Evolutionary conservation across 225 moss, liverwort and hornwort genomes (phyloP), one percentile per base, ranked within the genome.

Genomic region (Polytrichum formosum): DNA sequence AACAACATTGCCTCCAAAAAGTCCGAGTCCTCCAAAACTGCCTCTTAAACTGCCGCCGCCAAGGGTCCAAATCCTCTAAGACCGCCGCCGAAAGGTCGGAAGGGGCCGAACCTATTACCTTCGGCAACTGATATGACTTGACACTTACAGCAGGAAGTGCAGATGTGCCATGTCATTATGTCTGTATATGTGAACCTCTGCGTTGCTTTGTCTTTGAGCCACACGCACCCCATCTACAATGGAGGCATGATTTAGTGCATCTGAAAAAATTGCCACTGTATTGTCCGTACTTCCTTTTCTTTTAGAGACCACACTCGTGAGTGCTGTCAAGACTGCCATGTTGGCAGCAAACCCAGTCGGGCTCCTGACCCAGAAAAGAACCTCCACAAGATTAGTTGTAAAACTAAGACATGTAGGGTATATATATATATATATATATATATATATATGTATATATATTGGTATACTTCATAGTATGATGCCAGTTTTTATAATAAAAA

Each of bases 311-410:
- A 75, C 74, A 65, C 94, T 91, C 25, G 94, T 77, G 55, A 98
- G 78, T 60, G 98, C 92, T 72, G 98, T 85, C 76, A 98, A 91
- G 65, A 98, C 94, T 66, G 98, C 98, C 94, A 92, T 98, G 74
- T 98, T 98, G 28, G 98, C 98, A 84, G 98, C 80, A 83, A 93
- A 98, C 10, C 98, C 98, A 78, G 92, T 87, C 26, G 94, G 98
- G 74, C 70, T 98, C 98, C 94, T 98, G 91, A 73, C 72, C 78
- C 64, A 72, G 63, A 56, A 21, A 37, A 65, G 63, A 23, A 59
- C 20, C 26, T 72, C 53, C 23, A 23, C 6, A 22, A 58, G 21
- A 58, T 58, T 35, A 20, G 23, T 58, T 58, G 9, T 58, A 20
- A 58, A 10, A 46, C 13, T 46, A 13, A 46, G 16, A 46, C 46